These are phyloP conservation scores for Podaxis sp. DNA, from an alignment of 768 basidiomycete genomes.

Conservation along the genomic window DNA sequence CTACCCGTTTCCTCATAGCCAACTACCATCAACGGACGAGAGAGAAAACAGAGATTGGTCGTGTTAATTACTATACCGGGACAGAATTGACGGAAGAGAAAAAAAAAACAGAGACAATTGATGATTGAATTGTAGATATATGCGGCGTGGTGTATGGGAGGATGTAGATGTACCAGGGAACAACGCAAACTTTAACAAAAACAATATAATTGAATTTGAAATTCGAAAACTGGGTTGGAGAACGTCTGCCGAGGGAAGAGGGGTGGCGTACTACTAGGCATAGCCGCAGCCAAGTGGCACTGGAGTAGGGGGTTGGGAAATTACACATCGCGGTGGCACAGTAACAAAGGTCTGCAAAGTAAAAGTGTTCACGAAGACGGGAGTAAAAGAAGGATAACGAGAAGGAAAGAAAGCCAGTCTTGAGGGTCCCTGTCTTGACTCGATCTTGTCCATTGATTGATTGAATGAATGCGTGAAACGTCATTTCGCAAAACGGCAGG, in stretches of 20 bases:
- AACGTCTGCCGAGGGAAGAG: neutral
- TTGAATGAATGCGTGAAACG: slow-evolving; percentile 7
- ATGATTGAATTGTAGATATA: slow-evolving; percentile 1
- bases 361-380: neutral
- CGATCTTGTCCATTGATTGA: slow-evolving; percentile 15
- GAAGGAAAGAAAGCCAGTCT: neutral
- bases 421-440: neutral
- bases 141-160: neutral
- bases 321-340: neutral
- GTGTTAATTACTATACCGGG: slow-evolving; percentile 2
- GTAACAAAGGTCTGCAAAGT: neutral
- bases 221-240: neutral
- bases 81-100: neutral
- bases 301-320: neutral
- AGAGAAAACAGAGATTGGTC: neutral
- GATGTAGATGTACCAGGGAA: neutral
- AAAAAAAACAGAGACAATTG: neutral
- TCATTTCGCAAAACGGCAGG: slow-evolving; percentile 1
- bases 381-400: neutral
- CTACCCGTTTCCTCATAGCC: no score
- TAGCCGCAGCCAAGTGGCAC: neutral
- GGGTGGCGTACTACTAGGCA: no score
- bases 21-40: no score
- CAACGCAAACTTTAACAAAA: neutral
- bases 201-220: neutral